Base-by-base conservation (phyloP, 2,329 filamentous ascomycete genomes). In the Trichoderma sp. region DNA sequence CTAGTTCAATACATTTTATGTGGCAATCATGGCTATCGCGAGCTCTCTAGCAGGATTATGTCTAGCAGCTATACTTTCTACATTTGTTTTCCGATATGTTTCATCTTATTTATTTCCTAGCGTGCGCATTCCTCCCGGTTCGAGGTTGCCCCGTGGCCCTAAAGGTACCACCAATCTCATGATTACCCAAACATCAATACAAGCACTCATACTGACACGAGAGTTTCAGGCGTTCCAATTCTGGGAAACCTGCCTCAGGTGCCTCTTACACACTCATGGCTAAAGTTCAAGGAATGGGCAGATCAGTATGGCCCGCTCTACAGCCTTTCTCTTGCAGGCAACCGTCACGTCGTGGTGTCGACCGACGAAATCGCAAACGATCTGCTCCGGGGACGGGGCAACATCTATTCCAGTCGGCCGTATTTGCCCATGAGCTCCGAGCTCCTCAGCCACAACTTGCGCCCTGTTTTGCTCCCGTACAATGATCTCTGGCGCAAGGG, bases 241-340 rank as follows among this genome's bases (percentile, higher is more conserved):
- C 40, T 62, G 19, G 59, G 59, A 24, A 62, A 62, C 52, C 19
- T 62, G 40, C 59, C 33, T 52, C 40, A 62, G 16, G 47, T 62
- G 47, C 59, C 59, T 14, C 59, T 27, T 52, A 49, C 47, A 19
- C 59, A 62, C 16, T 62, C 59, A 74, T 85, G 83, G 84, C 79
- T 84, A 72, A 85, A 85, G 76, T 84, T 85, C 75, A 82, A 83
- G 72, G 81, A 83, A 71, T 83, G 82, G 82, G 80, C 80, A 14
- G 78, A 82, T 63, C 75, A 75, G 21, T 77, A 80, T 59, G 82
- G 82, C 0, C 81, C 82, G 3, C 83, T 84, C 70, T 84, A 81
- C 73, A 77, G 83, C 73, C 83, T 80, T 5, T 79, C 76, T 56
- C 79, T 79, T 65, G 73, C 81, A 40, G 77, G 79, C 52, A 76